Conservation (phyloP, 495 filamentous ascomycete species). For the Gamarada debralockiae region DNA sequence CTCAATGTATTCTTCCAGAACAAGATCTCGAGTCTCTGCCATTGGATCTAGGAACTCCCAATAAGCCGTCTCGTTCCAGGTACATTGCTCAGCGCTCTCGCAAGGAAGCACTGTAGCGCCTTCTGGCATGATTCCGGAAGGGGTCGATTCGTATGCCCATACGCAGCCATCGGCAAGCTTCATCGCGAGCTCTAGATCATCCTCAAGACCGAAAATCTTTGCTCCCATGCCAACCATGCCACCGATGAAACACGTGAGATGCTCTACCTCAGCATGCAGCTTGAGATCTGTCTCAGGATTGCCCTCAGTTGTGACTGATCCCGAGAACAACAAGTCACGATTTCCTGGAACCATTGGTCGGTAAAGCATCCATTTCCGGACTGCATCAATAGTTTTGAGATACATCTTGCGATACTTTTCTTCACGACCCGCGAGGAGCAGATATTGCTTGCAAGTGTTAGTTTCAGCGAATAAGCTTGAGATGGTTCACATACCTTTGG, state of each 20-base stretch:
- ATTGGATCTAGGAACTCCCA: slow-evolving; percentile 51
- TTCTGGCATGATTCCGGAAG: slow-evolving; percentile 91
- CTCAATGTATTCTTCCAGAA: slow-evolving; percentile 36
- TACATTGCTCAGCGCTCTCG: slow-evolving; percentile 57
- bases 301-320: slow-evolving; percentile 38
- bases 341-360: slow-evolving; percentile 76
- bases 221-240: slow-evolving; percentile 92
- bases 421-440: slow-evolving; percentile 77
- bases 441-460: slow-evolving; percentile 38
- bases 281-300: slow-evolving; percentile 34
- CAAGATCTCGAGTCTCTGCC: slow-evolving; percentile 28
- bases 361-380: slow-evolving; percentile 75
- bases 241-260: slow-evolving; percentile 87
- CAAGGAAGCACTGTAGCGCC: slow-evolving; percentile 63
- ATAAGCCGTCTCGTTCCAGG: slow-evolving; percentile 72
- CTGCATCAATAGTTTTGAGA: slow-evolving; percentile 61
- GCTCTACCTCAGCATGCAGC: slow-evolving; percentile 59
- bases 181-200: slow-evolving; percentile 76
- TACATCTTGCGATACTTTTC: slow-evolving; percentile 84
- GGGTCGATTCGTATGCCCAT: slow-evolving; percentile 82
- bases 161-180: slow-evolving; percentile 90
- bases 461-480: not conserved
- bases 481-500: slow-evolving; percentile 56
- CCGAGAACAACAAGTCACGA: slow-evolving; percentile 73
- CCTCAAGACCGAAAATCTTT: slow-evolving; percentile 74